Base-by-base conservation (phyloP, 768 basidiomycete species). In the Tylopilus subfusipes region DNA sequence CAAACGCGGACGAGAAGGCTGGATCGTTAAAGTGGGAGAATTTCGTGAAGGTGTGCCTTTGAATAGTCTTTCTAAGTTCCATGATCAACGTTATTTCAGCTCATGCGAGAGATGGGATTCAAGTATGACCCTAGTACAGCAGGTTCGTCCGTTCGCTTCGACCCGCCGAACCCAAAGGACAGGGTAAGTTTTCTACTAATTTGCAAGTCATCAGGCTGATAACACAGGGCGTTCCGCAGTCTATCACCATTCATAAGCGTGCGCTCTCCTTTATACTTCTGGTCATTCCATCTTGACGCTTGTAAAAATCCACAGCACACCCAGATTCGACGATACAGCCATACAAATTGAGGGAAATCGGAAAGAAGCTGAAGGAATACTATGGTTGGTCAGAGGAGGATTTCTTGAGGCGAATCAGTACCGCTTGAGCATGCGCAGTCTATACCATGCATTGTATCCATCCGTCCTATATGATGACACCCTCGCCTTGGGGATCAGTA, bases 21-120 rank as follows among this genome's bases (percentile, higher is more conserved):
- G 84, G 83, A 7, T 66, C 81, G 21, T 82, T 93, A 84, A 85
- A 85, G 56, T 91, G 90, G 90, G 86, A 91, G 33, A 73, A 81
- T 53, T 90, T 93, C 66, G 65, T 90, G 31, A 86, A 82, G 76
- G 90, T 87, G 53, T 46, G 71, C 50, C 29, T 39, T 21, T 42
- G 12, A 7, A 10, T 31, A 31, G 36, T 40, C 9, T 29, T 24
- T 34, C 39, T 2, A 24, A 34, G 30, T 36, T 27, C 34, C 36
- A 10, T 33, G 29, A 43, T 52, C 10, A 38, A 50, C 36, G 38
- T 52, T 31, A 25, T 48, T 42, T 10, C 60, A 90, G 89, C 71
- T 88, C 34, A 88, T 92, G 88, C 72, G 75, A 34, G 86, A 86
- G 44, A 83, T 92, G 81, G 89, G 89, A 33, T 92, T 92, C 68